Evolutionary conservation across 192 early-diverging fungal species (phyloP).

Genomic region (Linnemannia exigua): DNA sequence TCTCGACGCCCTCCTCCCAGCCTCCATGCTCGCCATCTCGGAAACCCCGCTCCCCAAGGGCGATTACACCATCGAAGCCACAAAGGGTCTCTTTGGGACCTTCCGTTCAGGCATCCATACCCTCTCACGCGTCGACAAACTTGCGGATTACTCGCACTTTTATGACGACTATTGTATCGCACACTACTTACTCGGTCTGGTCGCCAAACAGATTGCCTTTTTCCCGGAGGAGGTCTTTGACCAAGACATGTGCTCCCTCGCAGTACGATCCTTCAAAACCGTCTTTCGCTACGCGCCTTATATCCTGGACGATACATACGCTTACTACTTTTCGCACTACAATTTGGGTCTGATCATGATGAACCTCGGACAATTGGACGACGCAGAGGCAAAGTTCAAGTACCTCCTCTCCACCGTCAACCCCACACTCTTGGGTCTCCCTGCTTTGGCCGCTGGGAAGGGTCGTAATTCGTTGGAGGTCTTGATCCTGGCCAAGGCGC

Average conservation of each 20-base stretch:
- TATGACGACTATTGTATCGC: slow-evolving; percentile 87
- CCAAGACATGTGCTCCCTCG: slow-evolving; percentile 34
- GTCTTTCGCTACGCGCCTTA: slow-evolving; percentile 68
- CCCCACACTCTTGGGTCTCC: slow-evolving; percentile 48
- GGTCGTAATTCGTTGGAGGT: slow-evolving; percentile 77
- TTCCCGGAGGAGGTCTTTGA: slow-evolving; percentile 53
- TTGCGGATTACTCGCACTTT: slow-evolving; percentile 60
- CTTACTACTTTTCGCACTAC: slow-evolving; percentile 69
- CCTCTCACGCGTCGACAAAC: slow-evolving; percentile 31
- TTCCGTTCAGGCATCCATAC: slow-evolving; percentile 35
- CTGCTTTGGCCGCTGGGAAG: slow-evolving; percentile 64
- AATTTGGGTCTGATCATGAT: slow-evolving; percentile 66
- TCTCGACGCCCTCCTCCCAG: slow-evolving; percentile 30
- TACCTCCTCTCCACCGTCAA: slow-evolving; percentile 58
- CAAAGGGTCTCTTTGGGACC: slow-evolving; percentile 55
- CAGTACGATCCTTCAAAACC: slow-evolving; percentile 48
- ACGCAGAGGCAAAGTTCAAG: slow-evolving; percentile 66
- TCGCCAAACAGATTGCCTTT: slow-evolving; percentile 72
- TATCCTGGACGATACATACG: slow-evolving; percentile 75
- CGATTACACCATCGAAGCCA: slow-evolving; percentile 42
- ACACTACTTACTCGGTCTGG: slow-evolving; percentile 75
- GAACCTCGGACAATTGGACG: slow-evolving; percentile 41
- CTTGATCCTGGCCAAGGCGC: slow-evolving; percentile 71
- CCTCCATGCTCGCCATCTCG: slow-evolving; percentile 40
- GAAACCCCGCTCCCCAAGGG: slow-evolving; percentile 34